phyloP scores from a whole-genome alignment of 176 grass and related monocot genomes.

The Ananas comosus region DNA sequence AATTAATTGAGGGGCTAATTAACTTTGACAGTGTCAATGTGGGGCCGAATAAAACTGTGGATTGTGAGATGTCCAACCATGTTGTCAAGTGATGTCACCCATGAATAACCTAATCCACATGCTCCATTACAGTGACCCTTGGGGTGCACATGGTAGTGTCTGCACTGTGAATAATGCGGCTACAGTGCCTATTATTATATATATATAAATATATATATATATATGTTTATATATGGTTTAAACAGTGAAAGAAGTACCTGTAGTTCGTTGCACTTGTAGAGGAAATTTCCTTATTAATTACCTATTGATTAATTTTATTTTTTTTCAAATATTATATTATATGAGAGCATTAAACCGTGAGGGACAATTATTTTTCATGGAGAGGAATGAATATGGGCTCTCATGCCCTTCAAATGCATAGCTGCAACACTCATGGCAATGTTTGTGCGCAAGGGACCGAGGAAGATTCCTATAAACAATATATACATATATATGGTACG shows the following conservation, averaged over 20 bases:
- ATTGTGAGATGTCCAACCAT: not conserved
- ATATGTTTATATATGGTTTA: not conserved
- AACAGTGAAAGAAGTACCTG: not conserved
- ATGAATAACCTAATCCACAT: not conserved
- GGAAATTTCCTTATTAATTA: not conserved
- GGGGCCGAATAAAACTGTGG: no score
- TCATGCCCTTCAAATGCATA: not conserved
- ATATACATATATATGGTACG: not conserved
- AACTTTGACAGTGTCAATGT: no score
- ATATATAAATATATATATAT: no score
- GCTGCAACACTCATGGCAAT: not conserved
- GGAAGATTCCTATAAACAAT: no score
- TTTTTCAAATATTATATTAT: not conserved
- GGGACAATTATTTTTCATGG: not conserved
- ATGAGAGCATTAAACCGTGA: not conserved
- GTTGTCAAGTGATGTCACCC: not conserved
- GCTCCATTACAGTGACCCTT: not conserved
- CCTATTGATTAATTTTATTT: not conserved
- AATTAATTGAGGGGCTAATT: no score
- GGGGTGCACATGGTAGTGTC: slow-evolving; percentile 4
- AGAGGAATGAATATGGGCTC: slow-evolving; percentile 2
- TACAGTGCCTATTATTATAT: not conserved
- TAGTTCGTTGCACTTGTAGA: not conserved
- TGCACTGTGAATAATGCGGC: not conserved
- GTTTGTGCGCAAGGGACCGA: no score